A percentile compares a stretch with the other conserved stretches of the same genome.
phyloP scores from a whole-genome alignment of 2,329 filamentous ascomycete genomes.

The Calonectria multiphialidica region DNA sequence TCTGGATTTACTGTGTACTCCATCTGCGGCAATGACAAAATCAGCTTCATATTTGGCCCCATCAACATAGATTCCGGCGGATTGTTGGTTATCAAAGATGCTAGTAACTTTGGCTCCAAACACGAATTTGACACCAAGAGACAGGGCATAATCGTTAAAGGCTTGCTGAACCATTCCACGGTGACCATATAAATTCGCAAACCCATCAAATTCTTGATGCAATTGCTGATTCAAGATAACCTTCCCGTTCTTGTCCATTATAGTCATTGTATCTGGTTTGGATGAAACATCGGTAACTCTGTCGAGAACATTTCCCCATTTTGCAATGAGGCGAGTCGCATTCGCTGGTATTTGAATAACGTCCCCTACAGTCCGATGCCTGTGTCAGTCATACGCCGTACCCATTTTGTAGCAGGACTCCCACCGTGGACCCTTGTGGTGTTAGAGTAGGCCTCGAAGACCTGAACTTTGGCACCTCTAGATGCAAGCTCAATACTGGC shows the following conservation, averaged over 20 bases:
- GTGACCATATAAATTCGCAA: not conserved
- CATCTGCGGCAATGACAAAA: slow-evolving; percentile 9
- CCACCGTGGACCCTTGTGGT: not conserved
- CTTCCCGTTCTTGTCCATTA: slow-evolving; percentile 1
- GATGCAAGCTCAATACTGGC: slow-evolving; percentile 3
- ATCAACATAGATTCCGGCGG: not conserved
- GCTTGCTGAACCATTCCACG: not conserved
- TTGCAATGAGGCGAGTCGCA: not conserved
- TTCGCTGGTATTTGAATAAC: slow-evolving; percentile 10
- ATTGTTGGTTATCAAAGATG: not conserved
- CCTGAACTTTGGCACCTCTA: not conserved
- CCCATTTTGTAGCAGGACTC: not conserved
- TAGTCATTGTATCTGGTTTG: not conserved
- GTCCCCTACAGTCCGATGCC: not conserved
- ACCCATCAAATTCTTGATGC: slow-evolving; percentile 2
- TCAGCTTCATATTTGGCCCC: slow-evolving; percentile 4
- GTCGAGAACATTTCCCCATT: slow-evolving; percentile 4
- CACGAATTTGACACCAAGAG: not conserved
- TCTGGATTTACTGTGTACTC: slow-evolving; percentile 16
- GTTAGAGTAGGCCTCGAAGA: not conserved
- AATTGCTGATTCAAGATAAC: not conserved
- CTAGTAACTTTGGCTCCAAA: not conserved
- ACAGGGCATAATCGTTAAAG: not conserved
- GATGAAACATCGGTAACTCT: not conserved
- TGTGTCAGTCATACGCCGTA: not conserved